phyloP scores from a whole-genome alignment of 1,139 yeast species.

The Yamadazyma atlantica region DNA sequence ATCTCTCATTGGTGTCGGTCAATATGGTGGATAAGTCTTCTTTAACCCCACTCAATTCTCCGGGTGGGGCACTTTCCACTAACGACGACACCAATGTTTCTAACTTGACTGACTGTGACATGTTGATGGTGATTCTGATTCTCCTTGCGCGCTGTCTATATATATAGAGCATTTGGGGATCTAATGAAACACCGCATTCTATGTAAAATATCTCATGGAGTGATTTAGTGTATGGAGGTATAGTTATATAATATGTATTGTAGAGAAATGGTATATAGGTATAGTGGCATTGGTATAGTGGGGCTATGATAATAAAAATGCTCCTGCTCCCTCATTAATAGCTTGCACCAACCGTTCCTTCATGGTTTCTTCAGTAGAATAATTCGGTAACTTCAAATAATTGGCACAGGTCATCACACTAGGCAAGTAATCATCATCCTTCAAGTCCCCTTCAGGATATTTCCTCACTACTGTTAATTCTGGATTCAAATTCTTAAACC shows the following conservation, averaged over 20 bases:
- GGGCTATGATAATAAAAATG: slow-evolving; percentile 69
- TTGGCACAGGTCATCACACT: slow-evolving; percentile 99
- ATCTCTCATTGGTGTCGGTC: slow-evolving; percentile 18
- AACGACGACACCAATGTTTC: slow-evolving; percentile 30
- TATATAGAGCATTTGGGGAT: no score
- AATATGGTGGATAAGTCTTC: slow-evolving; percentile 26
- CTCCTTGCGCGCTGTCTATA: no score
- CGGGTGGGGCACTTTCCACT: slow-evolving; percentile 41
- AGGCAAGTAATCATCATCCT: slow-evolving; percentile 85
- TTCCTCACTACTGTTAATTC: slow-evolving; percentile 86
- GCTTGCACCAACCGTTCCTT: slow-evolving; percentile 62
- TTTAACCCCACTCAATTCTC: slow-evolving; percentile 35
- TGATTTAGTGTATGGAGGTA: no score
- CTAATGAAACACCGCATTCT: no score
- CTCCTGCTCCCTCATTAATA: slow-evolving; percentile 84
- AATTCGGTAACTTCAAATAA: slow-evolving; percentile 85
- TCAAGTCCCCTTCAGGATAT: slow-evolving; percentile 62
- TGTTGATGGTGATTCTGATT: no score
- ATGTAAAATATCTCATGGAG: no score
- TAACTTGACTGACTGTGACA: slow-evolving; percentile 7
- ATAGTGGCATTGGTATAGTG: neutral
- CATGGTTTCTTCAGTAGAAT: slow-evolving; percentile 64
- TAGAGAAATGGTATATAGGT: neutral
- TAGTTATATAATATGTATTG: no score
- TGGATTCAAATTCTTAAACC: slow-evolving; percentile 81